Evolutionary conservation across 2,329 filamentous ascomycete genomes (phyloP).

Genomic region (Canariomyces notabilis): DNA sequence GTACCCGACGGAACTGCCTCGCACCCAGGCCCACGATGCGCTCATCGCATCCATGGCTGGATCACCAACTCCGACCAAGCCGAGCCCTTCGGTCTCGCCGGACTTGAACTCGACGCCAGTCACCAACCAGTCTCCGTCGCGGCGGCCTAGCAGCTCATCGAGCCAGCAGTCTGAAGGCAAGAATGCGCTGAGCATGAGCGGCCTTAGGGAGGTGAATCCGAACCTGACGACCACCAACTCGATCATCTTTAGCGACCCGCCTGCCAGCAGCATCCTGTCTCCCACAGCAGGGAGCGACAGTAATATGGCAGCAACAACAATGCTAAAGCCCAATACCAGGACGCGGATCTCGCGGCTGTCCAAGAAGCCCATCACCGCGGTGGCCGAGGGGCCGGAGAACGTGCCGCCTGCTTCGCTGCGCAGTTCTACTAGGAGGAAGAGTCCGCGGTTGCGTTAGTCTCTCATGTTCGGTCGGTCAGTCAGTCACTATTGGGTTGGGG

Average conservation of each 20-base stretch:
- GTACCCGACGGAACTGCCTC: slow-evolving; percentile 74
- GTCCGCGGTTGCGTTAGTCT: slow-evolving; percentile 42
- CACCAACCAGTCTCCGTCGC: slow-evolving; percentile 3
- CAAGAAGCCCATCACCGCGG: slow-evolving; percentile 28
- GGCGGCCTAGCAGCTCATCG: slow-evolving; percentile 10
- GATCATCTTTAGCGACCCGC: slow-evolving; percentile 39
- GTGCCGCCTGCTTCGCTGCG: slow-evolving; percentile 43
- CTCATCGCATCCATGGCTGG: slow-evolving; percentile 41
- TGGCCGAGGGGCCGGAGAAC: slow-evolving; percentile 48
- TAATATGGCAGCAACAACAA: slow-evolving; percentile 38
- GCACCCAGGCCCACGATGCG: slow-evolving; percentile 52
- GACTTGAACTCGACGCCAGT: slow-evolving; percentile 11
- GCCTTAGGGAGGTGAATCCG: slow-evolving; percentile 53
- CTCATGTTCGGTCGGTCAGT: too few relatives aligned
- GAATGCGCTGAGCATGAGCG: slow-evolving; percentile 37
- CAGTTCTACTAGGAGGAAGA: slow-evolving; percentile 49
- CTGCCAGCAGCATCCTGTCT: slow-evolving; percentile 39
- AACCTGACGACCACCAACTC: slow-evolving; percentile 35
- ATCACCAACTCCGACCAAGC: slow-evolving; percentile 27
- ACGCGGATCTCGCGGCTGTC: slow-evolving; percentile 30
- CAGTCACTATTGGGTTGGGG: neutral
- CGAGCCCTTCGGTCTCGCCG: slow-evolving; percentile 18
- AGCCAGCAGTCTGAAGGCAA: slow-evolving; percentile 1
- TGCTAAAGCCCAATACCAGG: slow-evolving; percentile 41
- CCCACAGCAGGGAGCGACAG: slow-evolving; percentile 29